Evolutionary conservation across 441 rosid genomes (phyloP).

Genomic region (Gossypium davidsonii): DNA sequence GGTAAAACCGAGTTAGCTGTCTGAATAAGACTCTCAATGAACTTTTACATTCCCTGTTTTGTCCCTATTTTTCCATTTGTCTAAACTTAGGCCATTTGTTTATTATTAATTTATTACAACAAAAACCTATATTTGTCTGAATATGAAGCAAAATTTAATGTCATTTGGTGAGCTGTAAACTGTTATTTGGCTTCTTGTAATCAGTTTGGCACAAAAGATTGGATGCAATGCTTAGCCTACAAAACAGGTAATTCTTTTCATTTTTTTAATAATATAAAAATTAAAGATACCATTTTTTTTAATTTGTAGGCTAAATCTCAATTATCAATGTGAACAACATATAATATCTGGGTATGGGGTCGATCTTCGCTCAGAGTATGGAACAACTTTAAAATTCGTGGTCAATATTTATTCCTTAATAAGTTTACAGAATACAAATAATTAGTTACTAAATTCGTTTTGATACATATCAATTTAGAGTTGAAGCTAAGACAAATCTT

Average conservation of each 20-base stretch:
- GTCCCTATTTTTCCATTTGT: background rate
- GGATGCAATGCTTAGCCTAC: background rate
- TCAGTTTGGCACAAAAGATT: background rate
- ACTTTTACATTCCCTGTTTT: background rate
- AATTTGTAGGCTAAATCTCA: background rate
- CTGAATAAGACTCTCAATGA: background rate
- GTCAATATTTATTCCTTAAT: no score
- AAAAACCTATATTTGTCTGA: background rate
- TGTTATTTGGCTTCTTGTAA: background rate
- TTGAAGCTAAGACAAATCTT: no score
- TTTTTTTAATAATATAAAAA: background rate
- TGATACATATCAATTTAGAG: no score
- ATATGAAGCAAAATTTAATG: background rate
- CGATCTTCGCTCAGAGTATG: no score
- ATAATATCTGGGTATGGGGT: no score
- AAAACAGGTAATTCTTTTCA: background rate
- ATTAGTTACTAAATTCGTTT: no score
- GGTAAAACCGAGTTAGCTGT: conserved; percentile 7
- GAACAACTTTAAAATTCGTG: no score
- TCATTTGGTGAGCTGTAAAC: background rate
- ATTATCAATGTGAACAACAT: background rate
- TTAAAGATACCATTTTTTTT: background rate
- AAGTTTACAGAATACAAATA: accelerated
- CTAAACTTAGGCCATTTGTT: background rate
- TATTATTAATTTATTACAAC: background rate